Conservation (phyloP, 1,139 yeast genomes). For the Diutina ranongensis region DNA sequence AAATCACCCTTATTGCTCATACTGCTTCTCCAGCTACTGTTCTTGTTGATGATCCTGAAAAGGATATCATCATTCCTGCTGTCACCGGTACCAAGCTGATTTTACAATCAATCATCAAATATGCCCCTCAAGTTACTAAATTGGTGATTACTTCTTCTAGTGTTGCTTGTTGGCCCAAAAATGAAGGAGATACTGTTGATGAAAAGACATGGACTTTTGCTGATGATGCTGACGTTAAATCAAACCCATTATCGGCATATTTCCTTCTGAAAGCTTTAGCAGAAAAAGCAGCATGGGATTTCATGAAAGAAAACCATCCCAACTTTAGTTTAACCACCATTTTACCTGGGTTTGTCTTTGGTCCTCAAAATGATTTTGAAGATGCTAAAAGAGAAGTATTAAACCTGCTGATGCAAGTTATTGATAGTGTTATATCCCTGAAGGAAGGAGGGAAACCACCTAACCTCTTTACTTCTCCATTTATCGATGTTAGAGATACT, state of each 20-base stretch:
- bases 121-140: slow-evolving; percentile 3
- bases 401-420: slow-evolving; percentile 27
- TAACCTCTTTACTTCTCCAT: slow-evolving; percentile 11
- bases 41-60: neutral
- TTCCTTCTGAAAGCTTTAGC: slow-evolving; percentile 42
- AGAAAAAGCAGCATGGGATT: slow-evolving; percentile 47
- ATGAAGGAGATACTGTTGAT: slow-evolving; percentile 7
- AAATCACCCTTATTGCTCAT: slow-evolving; percentile 16
- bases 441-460: slow-evolving; percentile 12
- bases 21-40: slow-evolving; percentile 13
- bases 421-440: slow-evolving; percentile 16
- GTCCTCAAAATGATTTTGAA: slow-evolving; percentile 29
- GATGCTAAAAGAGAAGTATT: slow-evolving; percentile 14
- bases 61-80: neutral
- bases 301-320: slow-evolving; percentile 24
- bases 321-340: slow-evolving; percentile 32
- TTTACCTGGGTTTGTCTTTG: slow-evolving; percentile 42
- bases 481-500: slow-evolving; percentile 42
- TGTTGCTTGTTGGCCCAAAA: neutral
- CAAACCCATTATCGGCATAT: slow-evolving; percentile 25
- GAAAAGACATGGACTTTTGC: slow-evolving; percentile 31
- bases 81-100: slow-evolving; percentile 2
- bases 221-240: slow-evolving; percentile 20
- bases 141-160: neutral
- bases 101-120: neutral